Percentiles rank a stretch among this genome's conserved stretches.
Evolutionary conservation across 2,329 filamentous ascomycete genomes (phyloP).

Genomic region (Tolypocladium inflatum): DNA sequence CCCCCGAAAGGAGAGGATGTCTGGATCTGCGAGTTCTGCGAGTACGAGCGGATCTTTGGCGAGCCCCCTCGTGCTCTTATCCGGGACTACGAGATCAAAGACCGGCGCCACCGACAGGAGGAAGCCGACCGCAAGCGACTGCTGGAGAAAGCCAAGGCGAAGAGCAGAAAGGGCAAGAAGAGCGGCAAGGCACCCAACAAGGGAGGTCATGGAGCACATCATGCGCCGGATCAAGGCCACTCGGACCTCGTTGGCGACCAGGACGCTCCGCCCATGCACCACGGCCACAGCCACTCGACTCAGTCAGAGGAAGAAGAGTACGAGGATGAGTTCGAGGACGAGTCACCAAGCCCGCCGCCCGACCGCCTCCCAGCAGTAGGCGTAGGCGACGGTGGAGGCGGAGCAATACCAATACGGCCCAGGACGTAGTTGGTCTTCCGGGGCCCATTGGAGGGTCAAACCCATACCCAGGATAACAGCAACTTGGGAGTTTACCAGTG

Average conservation of each 20-base stretch:
- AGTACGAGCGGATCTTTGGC: constrained; percentile 96
- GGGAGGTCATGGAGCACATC: constrained; percentile 13
- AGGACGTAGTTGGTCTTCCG: constrained; percentile 5
- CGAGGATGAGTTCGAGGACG: constrained; percentile 22
- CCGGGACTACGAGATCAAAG: constrained; percentile 88
- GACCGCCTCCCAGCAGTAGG: constrained; percentile 5
- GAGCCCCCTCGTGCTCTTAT: constrained; percentile 75
- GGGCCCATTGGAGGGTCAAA: not conserved
- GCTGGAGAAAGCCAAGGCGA: constrained; percentile 89
- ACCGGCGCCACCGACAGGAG: constrained; percentile 72
- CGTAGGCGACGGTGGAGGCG: constrained; percentile 5
- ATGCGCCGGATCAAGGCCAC: constrained; percentile 13
- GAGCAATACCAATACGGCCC: constrained; percentile 6
- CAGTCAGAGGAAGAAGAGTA: constrained; percentile 28
- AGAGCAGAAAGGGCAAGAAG: constrained; percentile 84
- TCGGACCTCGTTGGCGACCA: constrained; percentile 12
- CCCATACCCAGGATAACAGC: not conserved
- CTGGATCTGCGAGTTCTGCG: constrained; percentile 97
- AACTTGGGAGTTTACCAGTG: no score
- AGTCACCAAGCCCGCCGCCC: constrained; percentile 12
- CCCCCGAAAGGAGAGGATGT: constrained; percentile 63
- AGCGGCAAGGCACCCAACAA: constrained; percentile 44
- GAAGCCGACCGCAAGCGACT: constrained; percentile 78
- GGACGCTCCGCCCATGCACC: constrained; percentile 11
- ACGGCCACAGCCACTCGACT: constrained; percentile 23